Evolutionary conservation across 1,284 basidiomycete genomes (phyloP).

Genomic region (Ganoderma multipileum): DNA sequence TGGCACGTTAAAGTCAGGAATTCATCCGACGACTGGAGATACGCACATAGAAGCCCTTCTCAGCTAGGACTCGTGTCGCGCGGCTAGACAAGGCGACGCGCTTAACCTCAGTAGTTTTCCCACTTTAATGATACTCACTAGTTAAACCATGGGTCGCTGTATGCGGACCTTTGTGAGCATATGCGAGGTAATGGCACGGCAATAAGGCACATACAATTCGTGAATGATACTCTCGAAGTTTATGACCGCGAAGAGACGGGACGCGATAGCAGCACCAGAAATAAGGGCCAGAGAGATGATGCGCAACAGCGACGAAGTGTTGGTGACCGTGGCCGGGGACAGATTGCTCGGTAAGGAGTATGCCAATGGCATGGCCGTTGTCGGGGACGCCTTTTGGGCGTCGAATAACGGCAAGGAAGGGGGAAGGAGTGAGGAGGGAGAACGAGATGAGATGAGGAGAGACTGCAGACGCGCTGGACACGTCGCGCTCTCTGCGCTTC

Average conservation of each 20-base stretch:
- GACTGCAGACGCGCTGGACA: slow-evolving; percentile 31
- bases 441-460: slow-evolving; percentile 2
- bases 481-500: slow-evolving; percentile 28
- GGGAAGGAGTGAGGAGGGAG: slow-evolving; percentile 14
- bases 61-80: slow-evolving; percentile 87
- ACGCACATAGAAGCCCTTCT: slow-evolving; percentile 93
- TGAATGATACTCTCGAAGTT: slow-evolving; percentile 99
- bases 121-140: slow-evolving; percentile 64
- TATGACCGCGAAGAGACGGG: slow-evolving; percentile 95
- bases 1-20: slow-evolving; percentile 1
- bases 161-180: slow-evolving; percentile 21
- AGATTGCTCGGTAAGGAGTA: slow-evolving; percentile 73
- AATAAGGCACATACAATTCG: slow-evolving; percentile 80
- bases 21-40: slow-evolving; percentile 1
- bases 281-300: slow-evolving; percentile 89
- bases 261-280: slow-evolving; percentile 93
- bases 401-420: slow-evolving; percentile 18
- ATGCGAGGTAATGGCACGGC: not conserved
- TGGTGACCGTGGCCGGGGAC: slow-evolving; percentile 76
- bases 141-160: slow-evolving; percentile 97
- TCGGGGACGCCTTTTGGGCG: slow-evolving; percentile 27
- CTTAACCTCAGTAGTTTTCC: not conserved
- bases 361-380: slow-evolving; percentile 64
- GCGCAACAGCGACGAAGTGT: slow-evolving; percentile 85
- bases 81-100: slow-evolving; percentile 59